Evolutionary conservation across 805 yeast genomes (phyloP).

Genomic region (Candida patagonica): DNA sequence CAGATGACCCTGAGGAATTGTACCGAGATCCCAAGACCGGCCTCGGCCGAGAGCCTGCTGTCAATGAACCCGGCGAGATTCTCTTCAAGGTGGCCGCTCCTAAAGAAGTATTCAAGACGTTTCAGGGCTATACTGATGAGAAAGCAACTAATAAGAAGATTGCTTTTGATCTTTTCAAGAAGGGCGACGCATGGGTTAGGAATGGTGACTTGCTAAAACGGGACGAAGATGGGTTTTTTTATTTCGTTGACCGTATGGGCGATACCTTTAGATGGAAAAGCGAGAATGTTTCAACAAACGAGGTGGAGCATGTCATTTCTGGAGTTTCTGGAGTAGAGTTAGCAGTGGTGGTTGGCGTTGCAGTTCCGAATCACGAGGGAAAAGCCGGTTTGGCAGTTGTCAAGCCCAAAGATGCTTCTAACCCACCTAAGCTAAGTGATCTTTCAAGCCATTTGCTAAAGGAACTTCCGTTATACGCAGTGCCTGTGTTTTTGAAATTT

Average conservation of each 20-base stretch:
- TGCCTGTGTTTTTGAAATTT: conserved; percentile 74
- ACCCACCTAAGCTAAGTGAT: conserved; percentile 30
- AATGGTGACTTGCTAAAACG: conserved; percentile 72
- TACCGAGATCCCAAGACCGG: conserved; percentile 64
- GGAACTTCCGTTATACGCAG: conserved; percentile 71
- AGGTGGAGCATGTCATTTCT: conserved; percentile 61
- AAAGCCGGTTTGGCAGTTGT: conserved; percentile 86
- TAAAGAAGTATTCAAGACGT: conserved; percentile 57
- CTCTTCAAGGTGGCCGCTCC: conserved; percentile 61
- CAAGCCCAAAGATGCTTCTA: conserved; percentile 37
- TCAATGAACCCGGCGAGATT: conserved; percentile 78
- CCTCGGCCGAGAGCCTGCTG: conserved; percentile 42
- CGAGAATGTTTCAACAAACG: conserved; percentile 88
- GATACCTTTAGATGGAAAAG: conserved; percentile 97
- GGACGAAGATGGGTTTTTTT: conserved; percentile 61
- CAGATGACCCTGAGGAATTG: conserved; percentile 63
- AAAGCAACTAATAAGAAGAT: conserved; percentile 68
- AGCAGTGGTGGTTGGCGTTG: conserved; percentile 81
- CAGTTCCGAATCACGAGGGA: conserved; percentile 83
- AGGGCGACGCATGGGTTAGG: conserved; percentile 89
- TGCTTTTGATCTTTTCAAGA: conserved; percentile 58
- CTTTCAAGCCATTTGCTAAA: conserved; percentile 30
- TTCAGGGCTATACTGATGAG: conserved; percentile 86
- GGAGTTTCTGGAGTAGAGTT: conserved; percentile 35
- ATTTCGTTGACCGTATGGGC: conserved; percentile 86